phyloP scores from a whole-genome alignment of 2,329 filamentous ascomycete species.

The Colletotrichum sp. region DNA sequence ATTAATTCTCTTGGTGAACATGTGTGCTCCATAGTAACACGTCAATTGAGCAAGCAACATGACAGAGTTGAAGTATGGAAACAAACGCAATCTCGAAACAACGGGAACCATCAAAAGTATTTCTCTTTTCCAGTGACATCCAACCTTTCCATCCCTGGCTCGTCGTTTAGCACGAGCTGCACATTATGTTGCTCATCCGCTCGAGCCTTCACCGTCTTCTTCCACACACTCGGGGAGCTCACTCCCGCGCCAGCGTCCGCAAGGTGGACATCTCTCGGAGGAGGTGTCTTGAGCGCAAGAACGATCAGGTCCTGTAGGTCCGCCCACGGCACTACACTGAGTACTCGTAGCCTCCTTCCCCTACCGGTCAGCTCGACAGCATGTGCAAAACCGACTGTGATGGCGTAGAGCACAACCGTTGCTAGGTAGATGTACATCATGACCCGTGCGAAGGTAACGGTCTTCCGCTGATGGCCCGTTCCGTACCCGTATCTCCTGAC shows the following conservation, averaged over 20 bases:
- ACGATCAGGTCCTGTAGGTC: slow-evolving; percentile 10
- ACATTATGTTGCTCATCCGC: background rate
- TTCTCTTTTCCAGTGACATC: background rate
- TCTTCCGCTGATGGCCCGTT: background rate
- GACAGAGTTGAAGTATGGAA: background rate
- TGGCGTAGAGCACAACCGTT: background rate
- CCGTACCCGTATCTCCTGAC: background rate
- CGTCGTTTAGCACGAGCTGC: background rate
- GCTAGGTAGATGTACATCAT: slow-evolving; percentile 4
- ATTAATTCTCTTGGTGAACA: fast-evolving
- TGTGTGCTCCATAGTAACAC: background rate
- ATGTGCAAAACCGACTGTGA: background rate
- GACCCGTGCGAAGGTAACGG: background rate
- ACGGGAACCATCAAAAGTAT: background rate
- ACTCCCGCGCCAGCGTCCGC: background rate
- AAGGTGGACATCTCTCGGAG: background rate
- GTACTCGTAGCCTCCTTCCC: background rate
- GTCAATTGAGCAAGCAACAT: fast-evolving
- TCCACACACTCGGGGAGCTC: background rate
- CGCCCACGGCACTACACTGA: background rate
- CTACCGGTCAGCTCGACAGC: background rate
- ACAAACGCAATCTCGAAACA: fast-evolving
- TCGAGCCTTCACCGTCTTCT: background rate
- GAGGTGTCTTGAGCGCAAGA: background rate
- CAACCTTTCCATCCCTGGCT: background rate